Evolutionary conservation across 2,329 filamentous ascomycete species (phyloP).

Genomic region (Arthrocladium fulminans): DNA sequence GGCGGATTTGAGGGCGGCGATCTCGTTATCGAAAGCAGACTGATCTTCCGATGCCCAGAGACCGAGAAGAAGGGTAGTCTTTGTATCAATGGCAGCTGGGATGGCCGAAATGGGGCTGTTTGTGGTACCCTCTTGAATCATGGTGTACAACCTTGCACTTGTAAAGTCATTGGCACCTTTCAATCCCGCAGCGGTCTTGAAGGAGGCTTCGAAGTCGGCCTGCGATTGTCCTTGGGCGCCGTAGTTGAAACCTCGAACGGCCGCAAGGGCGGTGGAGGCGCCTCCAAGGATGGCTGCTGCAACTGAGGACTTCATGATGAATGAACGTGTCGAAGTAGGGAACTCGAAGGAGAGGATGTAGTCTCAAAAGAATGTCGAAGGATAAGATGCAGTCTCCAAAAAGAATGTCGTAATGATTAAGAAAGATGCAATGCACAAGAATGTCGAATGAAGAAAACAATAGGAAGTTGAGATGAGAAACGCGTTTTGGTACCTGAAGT

Average conservation of each 20-base stretch:
- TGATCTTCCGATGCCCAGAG: constrained; percentile 60
- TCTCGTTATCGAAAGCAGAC: constrained; percentile 56
- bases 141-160: constrained; percentile 44
- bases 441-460: background rate
- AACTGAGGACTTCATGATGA: constrained; percentile 29
- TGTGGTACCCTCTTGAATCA: constrained; percentile 50
- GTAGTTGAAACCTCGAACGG: constrained; percentile 25
- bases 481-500: background rate
- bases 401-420: background rate
- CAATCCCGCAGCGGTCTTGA: constrained; percentile 30
- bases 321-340: background rate
- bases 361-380: background rate
- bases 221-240: constrained; percentile 21
- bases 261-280: constrained; percentile 23
- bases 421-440: background rate
- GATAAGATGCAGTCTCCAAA: background rate
- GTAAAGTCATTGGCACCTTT: constrained; percentile 28
- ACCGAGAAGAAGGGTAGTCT: constrained; percentile 65
- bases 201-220: constrained; percentile 27
- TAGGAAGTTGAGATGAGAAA: background rate
- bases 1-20: constrained; percentile 57
- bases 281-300: constrained; percentile 25
- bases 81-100: constrained; percentile 65
- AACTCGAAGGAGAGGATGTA: too few relatives aligned
- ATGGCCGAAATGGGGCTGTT: constrained; percentile 58